phyloP scores from a whole-genome alignment of 2,329 filamentous ascomycete species.

The Arachnomyces sp. region DNA sequence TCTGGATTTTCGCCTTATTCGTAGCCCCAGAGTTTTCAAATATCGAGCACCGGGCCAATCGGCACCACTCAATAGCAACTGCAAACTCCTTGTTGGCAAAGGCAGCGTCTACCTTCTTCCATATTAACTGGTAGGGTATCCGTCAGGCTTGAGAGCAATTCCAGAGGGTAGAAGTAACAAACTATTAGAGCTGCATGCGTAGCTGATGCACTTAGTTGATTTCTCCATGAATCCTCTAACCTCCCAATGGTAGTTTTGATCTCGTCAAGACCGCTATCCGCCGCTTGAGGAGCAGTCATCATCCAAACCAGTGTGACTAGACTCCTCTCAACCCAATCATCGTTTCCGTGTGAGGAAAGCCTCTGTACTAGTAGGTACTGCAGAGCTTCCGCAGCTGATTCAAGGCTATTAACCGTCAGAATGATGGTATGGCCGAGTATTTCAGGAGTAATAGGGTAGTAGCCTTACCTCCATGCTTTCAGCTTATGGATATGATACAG shows the following conservation, averaged over 20 bases:
- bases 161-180: background rate
- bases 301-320: conserved; percentile 63
- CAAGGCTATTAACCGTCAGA: conserved; percentile 19
- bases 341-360: conserved; percentile 43
- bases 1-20: conserved; percentile 61
- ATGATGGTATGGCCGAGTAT: background rate
- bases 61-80: conserved; percentile 61
- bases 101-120: conserved; percentile 63
- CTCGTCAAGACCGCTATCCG: conserved; percentile 26
- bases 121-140: conserved; percentile 54
- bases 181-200: conserved; percentile 44
- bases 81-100: conserved; percentile 47
- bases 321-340: conserved; percentile 59
- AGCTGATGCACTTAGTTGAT: conserved; percentile 49
- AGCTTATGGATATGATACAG: conserved; percentile 61
- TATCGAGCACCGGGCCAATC: conserved; percentile 55
- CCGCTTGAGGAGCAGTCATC: conserved; percentile 40
- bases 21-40: conserved; percentile 58
- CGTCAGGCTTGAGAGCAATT: conserved; percentile 2
- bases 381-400: conserved; percentile 42
- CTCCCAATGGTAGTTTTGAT: conserved; percentile 11
- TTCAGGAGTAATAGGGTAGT: conserved; percentile 35
- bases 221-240: conserved; percentile 39
- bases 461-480: conserved; percentile 43
- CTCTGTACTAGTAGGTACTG: conserved; percentile 56